Evolutionary conservation across 768 basidiomycete genomes (phyloP).

Genomic region (Lenzites betulinus): DNA sequence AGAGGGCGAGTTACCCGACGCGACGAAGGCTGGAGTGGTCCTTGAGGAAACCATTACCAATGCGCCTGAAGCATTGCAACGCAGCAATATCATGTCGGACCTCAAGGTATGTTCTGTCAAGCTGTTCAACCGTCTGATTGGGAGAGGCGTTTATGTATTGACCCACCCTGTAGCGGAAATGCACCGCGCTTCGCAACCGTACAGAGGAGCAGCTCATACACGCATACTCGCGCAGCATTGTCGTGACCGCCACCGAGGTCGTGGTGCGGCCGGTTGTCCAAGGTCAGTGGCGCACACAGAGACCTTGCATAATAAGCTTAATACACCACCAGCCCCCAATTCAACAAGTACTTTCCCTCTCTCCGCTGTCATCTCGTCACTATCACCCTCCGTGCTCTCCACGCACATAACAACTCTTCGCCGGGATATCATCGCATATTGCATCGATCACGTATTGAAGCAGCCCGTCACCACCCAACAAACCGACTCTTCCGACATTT

Average conservation of each 20-base stretch:
- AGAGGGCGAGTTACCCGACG: slow-evolving; percentile 64
- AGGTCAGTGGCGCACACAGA: slow-evolving; percentile 40
- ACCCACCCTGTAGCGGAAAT: slow-evolving; percentile 49
- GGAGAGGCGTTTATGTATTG: background rate
- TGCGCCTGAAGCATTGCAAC: slow-evolving; percentile 52
- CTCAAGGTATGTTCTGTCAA: slow-evolving; percentile 50
- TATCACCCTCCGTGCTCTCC: slow-evolving; percentile 55
- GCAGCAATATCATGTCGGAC: slow-evolving; percentile 54
- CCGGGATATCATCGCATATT: slow-evolving; percentile 61
- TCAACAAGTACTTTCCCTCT: slow-evolving; percentile 54
- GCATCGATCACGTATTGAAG: slow-evolving; percentile 58
- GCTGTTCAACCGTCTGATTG: background rate
- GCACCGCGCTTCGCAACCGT: slow-evolving; percentile 50
- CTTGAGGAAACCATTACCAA: slow-evolving; percentile 48
- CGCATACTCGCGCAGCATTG: slow-evolving; percentile 61
- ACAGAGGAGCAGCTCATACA: slow-evolving; percentile 73
- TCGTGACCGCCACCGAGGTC: slow-evolving; percentile 51
- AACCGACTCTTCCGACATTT: slow-evolving; percentile 36
- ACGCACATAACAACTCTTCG: slow-evolving; percentile 61
- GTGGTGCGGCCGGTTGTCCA: slow-evolving; percentile 53
- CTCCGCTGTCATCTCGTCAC: slow-evolving; percentile 56
- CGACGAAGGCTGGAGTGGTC: slow-evolving; percentile 46
- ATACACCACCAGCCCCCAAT: slow-evolving; percentile 49
- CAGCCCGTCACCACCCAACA: slow-evolving; percentile 50
- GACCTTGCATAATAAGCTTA: background rate